These are phyloP conservation scores for Cymbomonas tetramitiformis DNA, from an alignment of 139 green algal genomes.

Conservation along the genomic window DNA sequence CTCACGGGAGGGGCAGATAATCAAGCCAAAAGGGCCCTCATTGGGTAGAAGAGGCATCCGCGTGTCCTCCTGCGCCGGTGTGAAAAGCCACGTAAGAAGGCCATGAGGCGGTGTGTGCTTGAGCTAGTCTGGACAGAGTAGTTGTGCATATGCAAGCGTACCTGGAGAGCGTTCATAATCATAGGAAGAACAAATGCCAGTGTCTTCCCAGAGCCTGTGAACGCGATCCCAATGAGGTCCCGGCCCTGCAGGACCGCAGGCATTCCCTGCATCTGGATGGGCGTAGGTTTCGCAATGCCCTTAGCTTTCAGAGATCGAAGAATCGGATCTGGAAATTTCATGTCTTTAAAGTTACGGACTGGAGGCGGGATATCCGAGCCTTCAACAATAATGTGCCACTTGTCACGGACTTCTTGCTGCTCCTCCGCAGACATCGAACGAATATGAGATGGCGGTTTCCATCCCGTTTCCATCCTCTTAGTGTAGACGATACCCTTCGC, in stretches of 20 bases:
- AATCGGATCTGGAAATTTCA: conserved; percentile 44
- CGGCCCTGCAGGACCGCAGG: conserved; percentile 75
- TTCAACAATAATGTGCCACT: conserved; percentile 77
- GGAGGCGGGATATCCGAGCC: conserved; percentile 71
- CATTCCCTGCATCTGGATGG: conserved; percentile 91
- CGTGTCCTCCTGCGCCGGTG: conserved; percentile 28
- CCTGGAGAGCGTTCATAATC: conserved; percentile 67
- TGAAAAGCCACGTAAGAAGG: no score
- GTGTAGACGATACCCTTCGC: conserved; percentile 66
- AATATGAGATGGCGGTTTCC: conserved; percentile 71
- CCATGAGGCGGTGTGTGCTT: not conserved
- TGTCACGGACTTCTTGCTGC: conserved; percentile 56
- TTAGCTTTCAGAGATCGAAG: no score
- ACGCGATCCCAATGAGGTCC: conserved; percentile 97
- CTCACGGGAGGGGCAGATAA: conserved; percentile 86
- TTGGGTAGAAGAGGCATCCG: conserved; percentile 54
- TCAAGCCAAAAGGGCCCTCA: conserved; percentile 79
- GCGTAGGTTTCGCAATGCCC: conserved; percentile 49
- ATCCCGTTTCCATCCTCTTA: conserved; percentile 66
- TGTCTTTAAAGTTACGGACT: conserved; percentile 61
- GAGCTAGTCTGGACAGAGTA: no score
- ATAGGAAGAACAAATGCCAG: conserved; percentile 83
- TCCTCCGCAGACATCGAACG: conserved; percentile 47
- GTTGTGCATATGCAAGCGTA: no score
- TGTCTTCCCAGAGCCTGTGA: conserved; percentile 91